Conservation (phyloP, 345 rosid species). For the Brassica nigra region DNA sequence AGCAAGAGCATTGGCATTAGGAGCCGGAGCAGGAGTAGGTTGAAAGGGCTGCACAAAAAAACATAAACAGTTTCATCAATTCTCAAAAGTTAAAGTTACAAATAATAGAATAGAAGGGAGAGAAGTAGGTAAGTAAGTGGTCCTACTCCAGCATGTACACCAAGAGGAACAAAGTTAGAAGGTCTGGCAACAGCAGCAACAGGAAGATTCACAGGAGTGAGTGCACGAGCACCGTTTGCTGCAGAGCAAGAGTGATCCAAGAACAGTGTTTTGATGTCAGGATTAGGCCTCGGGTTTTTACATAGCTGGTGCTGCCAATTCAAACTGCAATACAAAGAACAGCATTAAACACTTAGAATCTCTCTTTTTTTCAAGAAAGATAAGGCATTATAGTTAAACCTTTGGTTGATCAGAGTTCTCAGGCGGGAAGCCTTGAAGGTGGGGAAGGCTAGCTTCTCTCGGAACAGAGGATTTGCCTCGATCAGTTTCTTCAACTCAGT, state of each 20-base stretch:
- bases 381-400: constrained; percentile 41
- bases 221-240: constrained; percentile 75
- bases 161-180: constrained; percentile 68
- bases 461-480: constrained; percentile 88
- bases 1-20: constrained; percentile 64
- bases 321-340: constrained; percentile 50
- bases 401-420: constrained; percentile 84
- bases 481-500: constrained; percentile 81
- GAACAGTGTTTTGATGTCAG: constrained; percentile 89
- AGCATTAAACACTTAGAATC: background rate
- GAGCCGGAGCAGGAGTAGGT: constrained; percentile 61
- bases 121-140: constrained; percentile 18
- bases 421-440: constrained; percentile 74
- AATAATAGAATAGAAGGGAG: background rate
- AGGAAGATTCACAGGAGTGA: constrained; percentile 64
- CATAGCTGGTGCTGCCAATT: constrained; percentile 98
- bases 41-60: constrained; percentile 66
- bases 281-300: constrained; percentile 88
- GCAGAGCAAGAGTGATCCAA: constrained; percentile 75
- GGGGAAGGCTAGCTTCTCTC: constrained; percentile 81
- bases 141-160: constrained; percentile 76
- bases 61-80: constrained; percentile 23
- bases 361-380: background rate
- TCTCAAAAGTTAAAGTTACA: constrained; percentile 4
- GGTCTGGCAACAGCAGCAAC: constrained; percentile 77